Evolutionary conservation across 1,139 yeast species (phyloP).

Genomic region (Magnusiomyces tetraspermus): DNA sequence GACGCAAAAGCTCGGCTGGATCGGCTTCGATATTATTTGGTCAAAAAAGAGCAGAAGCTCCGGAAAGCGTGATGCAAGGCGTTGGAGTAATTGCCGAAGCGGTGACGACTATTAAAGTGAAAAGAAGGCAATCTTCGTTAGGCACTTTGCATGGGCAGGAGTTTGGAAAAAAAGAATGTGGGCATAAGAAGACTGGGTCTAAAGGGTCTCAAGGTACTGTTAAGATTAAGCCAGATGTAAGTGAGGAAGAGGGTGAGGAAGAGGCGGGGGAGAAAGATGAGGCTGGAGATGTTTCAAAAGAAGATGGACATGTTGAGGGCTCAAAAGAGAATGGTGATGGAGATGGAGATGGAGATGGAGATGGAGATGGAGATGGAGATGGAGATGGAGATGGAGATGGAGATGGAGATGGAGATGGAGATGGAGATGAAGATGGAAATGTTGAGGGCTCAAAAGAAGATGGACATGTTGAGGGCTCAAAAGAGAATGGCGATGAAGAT

Average conservation of each 20-base stretch:
- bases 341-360: conserved; percentile 14
- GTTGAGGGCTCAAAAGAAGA: conserved; percentile 1
- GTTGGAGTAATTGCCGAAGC: no score
- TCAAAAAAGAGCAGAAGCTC: background rate
- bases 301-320: no score
- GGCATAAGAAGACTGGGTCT: no score
- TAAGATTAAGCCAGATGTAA: no score
- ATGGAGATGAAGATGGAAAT: conserved; percentile 13
- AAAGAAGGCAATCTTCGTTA: conserved; percentile 1
- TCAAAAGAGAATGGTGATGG: conserved; percentile 5
- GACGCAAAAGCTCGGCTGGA: background rate
- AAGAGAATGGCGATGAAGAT: conserved; percentile 8
- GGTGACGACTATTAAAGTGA: conserved; percentile 13
- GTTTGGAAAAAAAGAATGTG: no score
- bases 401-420: conserved; percentile 8
- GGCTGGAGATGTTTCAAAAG: conserved; percentile 5
- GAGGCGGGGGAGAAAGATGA: conserved; percentile 13
- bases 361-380: no score
- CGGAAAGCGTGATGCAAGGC: conserved; percentile 10
- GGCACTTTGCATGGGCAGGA: conserved; percentile 8
- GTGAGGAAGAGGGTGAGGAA: conserved; percentile 4
- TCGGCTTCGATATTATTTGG: conserved; percentile 5
- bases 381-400: no score
- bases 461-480: conserved; percentile 7
- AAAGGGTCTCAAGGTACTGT: no score